A percentile compares a stretch with the other conserved stretches of the same genome.
Conservation (phyloP, 106 monocot genomes). For the Allium sativum region DNA sequence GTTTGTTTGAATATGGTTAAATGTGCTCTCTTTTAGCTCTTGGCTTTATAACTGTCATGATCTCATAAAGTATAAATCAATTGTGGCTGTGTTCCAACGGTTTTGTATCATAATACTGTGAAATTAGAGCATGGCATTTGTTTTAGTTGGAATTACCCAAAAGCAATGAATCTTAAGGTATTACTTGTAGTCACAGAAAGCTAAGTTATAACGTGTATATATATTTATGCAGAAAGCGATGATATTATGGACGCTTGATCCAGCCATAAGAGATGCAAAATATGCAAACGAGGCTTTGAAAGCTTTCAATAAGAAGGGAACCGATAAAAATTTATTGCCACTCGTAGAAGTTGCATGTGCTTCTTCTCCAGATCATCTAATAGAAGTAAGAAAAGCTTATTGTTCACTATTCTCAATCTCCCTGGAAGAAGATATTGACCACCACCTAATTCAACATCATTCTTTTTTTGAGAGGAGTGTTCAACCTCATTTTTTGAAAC, state of each 20-base stretch:
- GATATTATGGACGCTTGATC: conserved; percentile 43
- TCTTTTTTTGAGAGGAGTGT: background rate
- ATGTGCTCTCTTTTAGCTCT: no score
- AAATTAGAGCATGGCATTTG: background rate
- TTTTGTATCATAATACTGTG: no score
- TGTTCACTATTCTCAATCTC: conserved; percentile 37
- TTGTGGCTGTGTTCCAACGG: no score
- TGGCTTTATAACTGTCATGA: no score
- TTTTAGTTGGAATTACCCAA: background rate
- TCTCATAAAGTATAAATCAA: no score
- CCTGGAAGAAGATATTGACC: conserved; percentile 61
- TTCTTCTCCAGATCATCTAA: conserved; percentile 53
- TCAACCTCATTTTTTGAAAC: conserved; percentile 17
- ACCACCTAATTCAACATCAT: conserved; percentile 11
- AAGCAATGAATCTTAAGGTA: no score
- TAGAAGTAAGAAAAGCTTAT: conserved; percentile 51
- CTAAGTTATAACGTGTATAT: no score
- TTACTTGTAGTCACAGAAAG: no score
- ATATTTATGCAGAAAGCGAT: conserved; percentile 36
- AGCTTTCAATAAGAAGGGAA: conserved; percentile 24
- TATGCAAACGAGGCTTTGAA: conserved; percentile 31
- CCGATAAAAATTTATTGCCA: conserved; percentile 22
- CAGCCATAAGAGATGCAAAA: conserved; percentile 56
- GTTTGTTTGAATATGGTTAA: no score
- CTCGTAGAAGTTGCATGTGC: conserved; percentile 62